Percentiles rank a stretch among this genome's conserved stretches.
Conservation (phyloP, 2,329 filamentous ascomycete genomes). For the Apiospora aurea region DNA sequence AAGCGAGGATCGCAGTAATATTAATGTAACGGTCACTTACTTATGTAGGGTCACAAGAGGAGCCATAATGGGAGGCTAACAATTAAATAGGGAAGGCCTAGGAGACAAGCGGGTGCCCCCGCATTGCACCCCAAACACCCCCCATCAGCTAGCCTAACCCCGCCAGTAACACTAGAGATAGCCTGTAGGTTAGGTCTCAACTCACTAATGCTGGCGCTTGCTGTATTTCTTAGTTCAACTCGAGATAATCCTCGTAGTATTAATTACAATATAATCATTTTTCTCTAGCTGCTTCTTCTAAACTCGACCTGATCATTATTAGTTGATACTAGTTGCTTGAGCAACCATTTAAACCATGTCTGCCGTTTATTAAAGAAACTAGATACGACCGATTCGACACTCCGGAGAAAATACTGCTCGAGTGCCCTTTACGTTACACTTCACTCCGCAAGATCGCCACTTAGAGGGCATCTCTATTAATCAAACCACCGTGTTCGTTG, state of each 20-base stretch:
- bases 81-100: no score
- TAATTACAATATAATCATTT: background rate
- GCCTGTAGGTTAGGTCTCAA: background rate
- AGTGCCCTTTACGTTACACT: background rate
- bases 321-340: background rate
- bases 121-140: background rate
- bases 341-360: background rate
- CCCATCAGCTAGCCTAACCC: background rate
- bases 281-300: background rate
- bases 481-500: no score
- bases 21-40: no score
- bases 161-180: background rate
- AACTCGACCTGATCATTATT: background rate
- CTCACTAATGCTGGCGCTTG: background rate
- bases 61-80: no score
- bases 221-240: background rate
- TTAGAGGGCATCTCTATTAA: background rate
- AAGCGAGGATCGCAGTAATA: conserved; percentile 22
- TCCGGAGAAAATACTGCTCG: background rate
- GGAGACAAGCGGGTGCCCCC: background rate
- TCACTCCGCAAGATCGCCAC: background rate
- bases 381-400: background rate
- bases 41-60: no score
- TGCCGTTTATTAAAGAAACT: background rate
- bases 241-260: background rate